These are phyloP conservation scores for Fagopyrum tataricum DNA, from an alignment of 148 eudicot species.

Conservation along the genomic window DNA sequence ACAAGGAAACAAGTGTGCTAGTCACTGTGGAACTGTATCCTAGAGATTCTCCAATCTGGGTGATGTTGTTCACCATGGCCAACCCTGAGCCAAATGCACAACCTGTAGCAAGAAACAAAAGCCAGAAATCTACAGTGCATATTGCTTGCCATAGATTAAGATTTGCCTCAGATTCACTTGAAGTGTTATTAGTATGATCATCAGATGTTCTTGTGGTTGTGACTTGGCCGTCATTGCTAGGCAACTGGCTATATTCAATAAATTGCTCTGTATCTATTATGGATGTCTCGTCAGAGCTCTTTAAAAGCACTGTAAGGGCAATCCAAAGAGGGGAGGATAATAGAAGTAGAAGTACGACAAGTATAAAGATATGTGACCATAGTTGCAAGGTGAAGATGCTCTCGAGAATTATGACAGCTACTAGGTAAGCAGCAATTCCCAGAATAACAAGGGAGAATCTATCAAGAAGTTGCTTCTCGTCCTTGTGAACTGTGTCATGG, in stretches of 20 bases:
- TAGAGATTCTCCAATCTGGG: slow-evolving; percentile 68
- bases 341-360: slow-evolving; percentile 33
- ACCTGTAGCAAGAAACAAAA: slow-evolving; percentile 42
- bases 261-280: slow-evolving; percentile 12
- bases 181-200: background rate
- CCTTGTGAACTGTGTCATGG: slow-evolving; percentile 28
- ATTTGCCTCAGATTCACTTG: slow-evolving; percentile 23
- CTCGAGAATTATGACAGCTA: slow-evolving; percentile 42
- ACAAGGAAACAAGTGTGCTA: slow-evolving; percentile 58
- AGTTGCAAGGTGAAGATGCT: slow-evolving; percentile 29
- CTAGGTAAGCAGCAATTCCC: slow-evolving; percentile 48
- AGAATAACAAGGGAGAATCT: slow-evolving; percentile 46
- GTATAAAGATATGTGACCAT: slow-evolving; percentile 26
- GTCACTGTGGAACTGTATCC: slow-evolving; percentile 46
- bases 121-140: slow-evolving; percentile 55
- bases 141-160: slow-evolving; percentile 53
- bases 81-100: slow-evolving; percentile 72
- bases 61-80: slow-evolving; percentile 60
- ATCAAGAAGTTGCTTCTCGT: slow-evolving; percentile 45
- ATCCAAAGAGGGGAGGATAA: slow-evolving; percentile 43
- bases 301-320: slow-evolving; percentile 34
- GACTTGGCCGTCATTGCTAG: slow-evolving; percentile 14
- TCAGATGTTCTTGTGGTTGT: background rate
- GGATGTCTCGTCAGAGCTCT: slow-evolving; percentile 13
- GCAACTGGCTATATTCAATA: slow-evolving; percentile 22